These are phyloP conservation scores for Tulasnella sp. DNA, from an alignment of 768 basidiomycete genomes.

Conservation along the genomic window DNA sequence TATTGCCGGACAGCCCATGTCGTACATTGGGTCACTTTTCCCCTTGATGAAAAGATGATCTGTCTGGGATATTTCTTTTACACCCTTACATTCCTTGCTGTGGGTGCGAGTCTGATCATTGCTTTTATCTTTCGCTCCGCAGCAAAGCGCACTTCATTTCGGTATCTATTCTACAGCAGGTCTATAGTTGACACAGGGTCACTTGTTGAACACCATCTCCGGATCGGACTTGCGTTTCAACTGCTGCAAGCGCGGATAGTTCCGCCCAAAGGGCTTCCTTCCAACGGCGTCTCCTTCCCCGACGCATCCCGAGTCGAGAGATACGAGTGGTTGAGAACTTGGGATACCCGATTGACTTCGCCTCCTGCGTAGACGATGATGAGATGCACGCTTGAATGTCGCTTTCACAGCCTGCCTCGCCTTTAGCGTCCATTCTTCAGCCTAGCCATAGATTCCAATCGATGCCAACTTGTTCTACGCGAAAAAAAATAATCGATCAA, in stretches of 20 bases:
- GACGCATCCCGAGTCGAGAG: neutral
- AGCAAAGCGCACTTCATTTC: too few relatives aligned
- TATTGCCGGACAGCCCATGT: too few relatives aligned
- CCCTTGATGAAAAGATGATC: too few relatives aligned
- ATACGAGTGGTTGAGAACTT: neutral
- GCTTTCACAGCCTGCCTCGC: neutral
- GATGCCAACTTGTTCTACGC: neutral
- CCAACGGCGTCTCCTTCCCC: neutral
- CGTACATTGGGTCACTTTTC: too few relatives aligned
- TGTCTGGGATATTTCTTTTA: too few relatives aligned
- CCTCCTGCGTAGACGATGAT: neutral
- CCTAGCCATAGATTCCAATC: neutral
- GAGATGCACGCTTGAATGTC: conserved; percentile 1
- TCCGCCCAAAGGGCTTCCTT: conserved; percentile 9
- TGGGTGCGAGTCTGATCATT: too few relatives aligned
- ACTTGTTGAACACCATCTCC: conserved; percentile 17
- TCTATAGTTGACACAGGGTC: conserved; percentile 16
- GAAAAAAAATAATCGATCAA: too few relatives aligned
- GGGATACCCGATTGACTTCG: conserved; percentile 3
- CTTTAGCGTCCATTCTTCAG: neutral
- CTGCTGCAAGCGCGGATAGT: conserved; percentile 9
- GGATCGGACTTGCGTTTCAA: conserved; percentile 19
- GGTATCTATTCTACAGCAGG: too few relatives aligned
- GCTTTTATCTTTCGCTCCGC: too few relatives aligned
- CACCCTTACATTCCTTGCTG: too few relatives aligned